Evolutionary conservation across 2,329 filamentous ascomycete species (phyloP).

Genomic region (Helotiales sp.): DNA sequence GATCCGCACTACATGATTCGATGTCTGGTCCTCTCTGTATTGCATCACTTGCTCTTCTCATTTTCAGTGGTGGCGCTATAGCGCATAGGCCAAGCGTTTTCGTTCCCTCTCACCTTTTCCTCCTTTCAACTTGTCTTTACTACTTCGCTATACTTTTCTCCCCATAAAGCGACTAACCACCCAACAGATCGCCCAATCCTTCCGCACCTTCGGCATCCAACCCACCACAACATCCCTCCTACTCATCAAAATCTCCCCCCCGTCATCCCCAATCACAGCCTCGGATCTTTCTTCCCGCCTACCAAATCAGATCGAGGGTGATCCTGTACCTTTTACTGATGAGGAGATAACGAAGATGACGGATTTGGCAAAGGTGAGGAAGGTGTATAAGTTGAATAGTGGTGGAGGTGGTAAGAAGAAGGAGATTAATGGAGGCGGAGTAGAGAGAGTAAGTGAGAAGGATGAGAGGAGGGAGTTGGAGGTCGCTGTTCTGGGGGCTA

Average conservation of each 20-base stretch:
- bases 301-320: constrained; percentile 59
- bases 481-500: constrained; percentile 68
- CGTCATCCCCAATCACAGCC: constrained; percentile 46
- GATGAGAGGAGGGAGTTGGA: constrained; percentile 60
- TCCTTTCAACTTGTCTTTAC: too few relatives aligned
- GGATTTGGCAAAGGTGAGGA: constrained; percentile 71
- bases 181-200: constrained; percentile 81
- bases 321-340: constrained; percentile 59
- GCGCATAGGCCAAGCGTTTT: too few relatives aligned
- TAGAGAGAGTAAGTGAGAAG: constrained; percentile 28
- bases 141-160: too few relatives aligned
- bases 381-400: constrained; percentile 81
- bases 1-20: too few relatives aligned
- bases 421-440: constrained; percentile 9
- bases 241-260: constrained; percentile 73
- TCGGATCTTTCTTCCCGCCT: constrained; percentile 61
- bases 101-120: too few relatives aligned
- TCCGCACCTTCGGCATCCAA: constrained; percentile 81
- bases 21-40: too few relatives aligned
- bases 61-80: too few relatives aligned
- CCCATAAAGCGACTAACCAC: background rate
- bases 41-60: too few relatives aligned
- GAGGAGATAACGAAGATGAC: constrained; percentile 56
- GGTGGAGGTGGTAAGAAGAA: constrained; percentile 34
- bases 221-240: constrained; percentile 72